phyloP scores from a whole-genome alignment of 441 rosid genomes.

The Euphorbia schlechtendalii region DNA sequence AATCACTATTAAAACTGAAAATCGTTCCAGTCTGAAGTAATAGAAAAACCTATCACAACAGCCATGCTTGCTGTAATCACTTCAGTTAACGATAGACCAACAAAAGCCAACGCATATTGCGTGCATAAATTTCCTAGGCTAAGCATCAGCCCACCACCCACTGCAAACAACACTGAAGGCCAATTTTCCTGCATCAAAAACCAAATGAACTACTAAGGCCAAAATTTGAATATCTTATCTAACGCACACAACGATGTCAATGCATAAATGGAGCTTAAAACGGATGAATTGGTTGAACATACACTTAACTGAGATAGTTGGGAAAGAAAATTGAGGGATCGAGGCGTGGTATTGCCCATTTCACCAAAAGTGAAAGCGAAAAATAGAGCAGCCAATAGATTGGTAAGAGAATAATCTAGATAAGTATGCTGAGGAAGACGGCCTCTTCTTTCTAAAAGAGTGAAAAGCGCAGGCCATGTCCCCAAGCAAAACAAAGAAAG shows the following conservation, averaged over 20 bases:
- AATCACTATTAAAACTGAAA: background rate
- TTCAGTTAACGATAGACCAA: conserved; percentile 77
- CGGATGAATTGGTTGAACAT: conserved; percentile 10
- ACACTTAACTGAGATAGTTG: conserved; percentile 61
- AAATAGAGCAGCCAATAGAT: conserved; percentile 65
- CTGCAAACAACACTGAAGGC: conserved; percentile 78
- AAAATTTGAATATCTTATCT: too few relatives aligned
- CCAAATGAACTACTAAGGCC: too few relatives aligned
- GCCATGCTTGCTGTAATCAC: conserved; percentile 65
- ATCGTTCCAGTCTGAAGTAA: background rate
- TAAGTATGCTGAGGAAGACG: conserved; percentile 91
- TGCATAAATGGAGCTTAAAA: background rate
- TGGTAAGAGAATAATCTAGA: conserved; percentile 71
- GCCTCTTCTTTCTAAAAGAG: conserved; percentile 68
- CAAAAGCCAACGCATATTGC: conserved; percentile 80
- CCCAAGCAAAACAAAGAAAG: conserved; percentile 68
- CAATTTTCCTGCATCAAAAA: conserved; percentile 61
- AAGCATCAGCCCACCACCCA: conserved; percentile 66
- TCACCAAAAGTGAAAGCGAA: conserved; percentile 74
- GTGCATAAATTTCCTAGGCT: conserved; percentile 71
- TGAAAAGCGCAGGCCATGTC: conserved; percentile 81
- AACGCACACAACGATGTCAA: too few relatives aligned
- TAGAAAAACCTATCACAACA: conserved; percentile 53
- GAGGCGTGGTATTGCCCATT: conserved; percentile 40
- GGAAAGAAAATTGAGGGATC: conserved; percentile 51